Conservation (phyloP, 1,139 yeast species). For the Debaryomyces sp. region DNA sequence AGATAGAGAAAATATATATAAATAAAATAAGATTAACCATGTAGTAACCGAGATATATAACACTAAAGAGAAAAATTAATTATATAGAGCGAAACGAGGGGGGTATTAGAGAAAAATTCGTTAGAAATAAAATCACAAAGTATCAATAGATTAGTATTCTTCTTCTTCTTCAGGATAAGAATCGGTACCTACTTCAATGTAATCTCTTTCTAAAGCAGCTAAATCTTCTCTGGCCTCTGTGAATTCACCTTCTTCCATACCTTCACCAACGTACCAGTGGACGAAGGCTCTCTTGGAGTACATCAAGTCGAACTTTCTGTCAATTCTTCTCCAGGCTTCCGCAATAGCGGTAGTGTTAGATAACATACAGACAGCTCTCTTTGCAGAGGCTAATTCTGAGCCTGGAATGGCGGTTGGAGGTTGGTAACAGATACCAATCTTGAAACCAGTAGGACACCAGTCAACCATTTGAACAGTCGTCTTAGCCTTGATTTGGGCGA, state of each 20-base stretch:
- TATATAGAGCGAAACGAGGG: not conserved
- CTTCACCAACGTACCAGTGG: slow-evolving; percentile 96
- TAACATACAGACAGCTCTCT: slow-evolving; percentile 97
- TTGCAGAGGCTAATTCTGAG: slow-evolving; percentile 88
- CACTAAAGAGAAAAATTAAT: slow-evolving; percentile 6
- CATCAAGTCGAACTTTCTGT: slow-evolving; percentile 96
- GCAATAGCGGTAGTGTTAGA: slow-evolving; percentile 98
- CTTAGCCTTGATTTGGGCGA: slow-evolving; percentile 88
- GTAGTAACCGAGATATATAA: slow-evolving; percentile 6
- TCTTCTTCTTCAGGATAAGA: slow-evolving; percentile 81
- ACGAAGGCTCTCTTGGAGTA: slow-evolving; percentile 98
- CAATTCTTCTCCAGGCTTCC: slow-evolving; percentile 98
- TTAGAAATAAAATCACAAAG: slow-evolving; percentile 6
- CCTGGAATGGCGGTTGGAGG: slow-evolving; percentile 91
- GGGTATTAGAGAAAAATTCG: slow-evolving; percentile 6
- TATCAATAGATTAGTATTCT: slow-evolving; percentile 44
- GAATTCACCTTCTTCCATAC: slow-evolving; percentile 58
- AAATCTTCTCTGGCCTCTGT: slow-evolving; percentile 66
- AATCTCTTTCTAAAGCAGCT: slow-evolving; percentile 97
- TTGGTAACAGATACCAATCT: slow-evolving; percentile 97
- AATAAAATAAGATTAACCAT: slow-evolving; percentile 7
- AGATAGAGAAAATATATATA: slow-evolving; percentile 5
- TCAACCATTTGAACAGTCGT: slow-evolving; percentile 96
- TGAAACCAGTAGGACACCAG: slow-evolving; percentile 99
- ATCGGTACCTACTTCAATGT: slow-evolving; percentile 95